These are phyloP conservation scores for Backusella parvicylindrica DNA, from an alignment of 192 early-diverging fungal species.

Conservation along the genomic window DNA sequence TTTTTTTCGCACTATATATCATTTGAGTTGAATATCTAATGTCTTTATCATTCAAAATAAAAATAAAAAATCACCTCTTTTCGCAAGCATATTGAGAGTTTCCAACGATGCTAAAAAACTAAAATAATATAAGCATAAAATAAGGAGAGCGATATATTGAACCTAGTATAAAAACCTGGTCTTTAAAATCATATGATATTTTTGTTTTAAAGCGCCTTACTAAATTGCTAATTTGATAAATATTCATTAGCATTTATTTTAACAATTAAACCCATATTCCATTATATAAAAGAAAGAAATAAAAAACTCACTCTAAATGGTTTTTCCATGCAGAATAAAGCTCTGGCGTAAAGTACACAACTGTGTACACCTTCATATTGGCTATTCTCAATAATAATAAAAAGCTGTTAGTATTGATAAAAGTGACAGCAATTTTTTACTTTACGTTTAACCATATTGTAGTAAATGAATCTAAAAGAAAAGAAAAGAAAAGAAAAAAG, in stretches of 20 bases:
- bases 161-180: slow-evolving; percentile 4
- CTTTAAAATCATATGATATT: slow-evolving; percentile 1
- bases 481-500: background rate
- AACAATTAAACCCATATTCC: background rate
- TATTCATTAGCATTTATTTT: background rate
- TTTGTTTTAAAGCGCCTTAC: background rate
- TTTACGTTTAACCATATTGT: background rate
- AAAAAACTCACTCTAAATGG: background rate
- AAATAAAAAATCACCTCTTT: slow-evolving; percentile 3
- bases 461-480: background rate
- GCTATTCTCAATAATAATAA: background rate
- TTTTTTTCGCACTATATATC: background rate
- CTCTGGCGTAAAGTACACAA: background rate
- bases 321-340: background rate
- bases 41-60: no score
- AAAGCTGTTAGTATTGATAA: background rate
- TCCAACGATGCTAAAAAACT: slow-evolving; percentile 14
- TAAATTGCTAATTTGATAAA: background rate
- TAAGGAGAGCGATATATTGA: background rate
- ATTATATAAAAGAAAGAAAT: background rate
- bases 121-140: background rate
- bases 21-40: background rate
- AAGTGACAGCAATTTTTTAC: no score
- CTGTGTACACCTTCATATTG: background rate
- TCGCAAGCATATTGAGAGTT: slow-evolving; percentile 4